phyloP scores from a whole-genome alignment of 371 early-diverging fungal species.

The Mortierella sp. region DNA sequence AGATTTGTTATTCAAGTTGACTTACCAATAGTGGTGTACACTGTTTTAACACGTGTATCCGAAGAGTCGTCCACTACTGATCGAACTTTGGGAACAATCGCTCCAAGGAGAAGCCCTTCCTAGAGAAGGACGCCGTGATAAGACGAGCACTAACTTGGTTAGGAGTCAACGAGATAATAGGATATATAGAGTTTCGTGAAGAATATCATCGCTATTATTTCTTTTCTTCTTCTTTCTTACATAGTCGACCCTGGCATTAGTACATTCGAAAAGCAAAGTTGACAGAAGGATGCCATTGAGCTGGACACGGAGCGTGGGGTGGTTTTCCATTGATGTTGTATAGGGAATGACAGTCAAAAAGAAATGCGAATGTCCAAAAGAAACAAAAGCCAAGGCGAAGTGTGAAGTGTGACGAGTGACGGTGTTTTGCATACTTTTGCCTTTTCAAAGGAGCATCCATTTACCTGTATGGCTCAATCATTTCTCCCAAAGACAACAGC shows the following conservation, averaged over 20 bases:
- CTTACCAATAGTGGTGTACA: constrained; percentile 46
- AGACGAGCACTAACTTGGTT: not conserved
- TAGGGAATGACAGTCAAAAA: not conserved
- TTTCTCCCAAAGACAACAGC: not conserved
- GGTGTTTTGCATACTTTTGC: not conserved
- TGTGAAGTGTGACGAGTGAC: constrained; percentile 6
- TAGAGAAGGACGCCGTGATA: constrained; percentile 1
- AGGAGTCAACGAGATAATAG: not conserved
- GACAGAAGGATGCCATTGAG: constrained; percentile 51
- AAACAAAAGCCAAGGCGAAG: not conserved
- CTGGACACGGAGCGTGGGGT: constrained; percentile 41
- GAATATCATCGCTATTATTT: not conserved
- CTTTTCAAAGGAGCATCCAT: not conserved
- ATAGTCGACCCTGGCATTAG: constrained; percentile 50
- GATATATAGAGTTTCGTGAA: not conserved
- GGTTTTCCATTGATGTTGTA: constrained; percentile 14
- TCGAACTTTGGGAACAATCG: constrained; percentile 34
- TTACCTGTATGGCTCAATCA: not conserved
- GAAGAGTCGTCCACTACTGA: constrained; percentile 48
- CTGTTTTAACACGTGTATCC: constrained; percentile 41
- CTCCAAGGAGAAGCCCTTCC: constrained; percentile 50
- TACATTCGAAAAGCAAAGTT: constrained; percentile 52
- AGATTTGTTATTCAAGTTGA: not conserved
- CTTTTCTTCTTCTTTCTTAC: constrained; percentile 4
- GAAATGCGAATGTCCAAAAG: not conserved